phyloP scores from a whole-genome alignment of 1,284 basidiomycete genomes.

The Cryptococcus hybrid region DNA sequence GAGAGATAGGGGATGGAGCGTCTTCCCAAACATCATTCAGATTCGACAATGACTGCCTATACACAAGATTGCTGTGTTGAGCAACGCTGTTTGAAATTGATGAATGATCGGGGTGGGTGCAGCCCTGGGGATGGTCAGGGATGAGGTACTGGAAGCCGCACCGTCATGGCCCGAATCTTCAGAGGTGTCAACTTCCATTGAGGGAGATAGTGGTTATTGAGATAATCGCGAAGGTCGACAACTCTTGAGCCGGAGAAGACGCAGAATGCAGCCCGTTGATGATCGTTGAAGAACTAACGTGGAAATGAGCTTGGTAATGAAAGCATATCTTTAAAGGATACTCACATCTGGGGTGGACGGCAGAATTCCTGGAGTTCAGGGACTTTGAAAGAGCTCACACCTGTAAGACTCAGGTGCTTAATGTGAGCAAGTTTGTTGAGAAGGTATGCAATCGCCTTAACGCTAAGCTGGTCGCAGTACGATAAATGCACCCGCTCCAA shows the following conservation, averaged over 20 bases:
- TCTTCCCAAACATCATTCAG: neutral
- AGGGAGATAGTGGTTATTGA: conserved; percentile 46
- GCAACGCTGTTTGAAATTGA: neutral
- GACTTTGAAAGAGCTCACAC: conserved; percentile 87
- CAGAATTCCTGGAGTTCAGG: conserved; percentile 88
- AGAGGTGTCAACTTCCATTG: conserved; percentile 17
- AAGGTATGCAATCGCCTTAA: conserved; percentile 86
- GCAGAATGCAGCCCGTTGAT: conserved; percentile 90
- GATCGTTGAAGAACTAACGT: conserved; percentile 80
- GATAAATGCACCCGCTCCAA: conserved; percentile 96
- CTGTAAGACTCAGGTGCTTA: conserved; percentile 93
- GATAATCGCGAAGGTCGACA: conserved; percentile 71
- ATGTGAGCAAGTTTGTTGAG: conserved; percentile 82
- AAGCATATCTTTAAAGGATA: conserved; percentile 10
- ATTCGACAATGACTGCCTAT: neutral
- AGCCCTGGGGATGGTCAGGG: conserved; percentile 21
- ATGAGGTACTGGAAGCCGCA: conserved; percentile 25
- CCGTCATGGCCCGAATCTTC: conserved; percentile 9
- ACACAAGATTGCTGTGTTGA: neutral
- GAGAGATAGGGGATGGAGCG: neutral
- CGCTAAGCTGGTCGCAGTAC: conserved; percentile 94
- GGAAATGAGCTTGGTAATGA: neutral
- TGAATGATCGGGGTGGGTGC: neutral
- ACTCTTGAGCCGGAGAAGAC: conserved; percentile 96
- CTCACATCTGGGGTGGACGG: conserved; percentile 79